Percentiles rank a stretch among this genome's conserved stretches.
phyloP scores from a whole-genome alignment of 1,284 basidiomycete species.

The Neolentinus lepideus region DNA sequence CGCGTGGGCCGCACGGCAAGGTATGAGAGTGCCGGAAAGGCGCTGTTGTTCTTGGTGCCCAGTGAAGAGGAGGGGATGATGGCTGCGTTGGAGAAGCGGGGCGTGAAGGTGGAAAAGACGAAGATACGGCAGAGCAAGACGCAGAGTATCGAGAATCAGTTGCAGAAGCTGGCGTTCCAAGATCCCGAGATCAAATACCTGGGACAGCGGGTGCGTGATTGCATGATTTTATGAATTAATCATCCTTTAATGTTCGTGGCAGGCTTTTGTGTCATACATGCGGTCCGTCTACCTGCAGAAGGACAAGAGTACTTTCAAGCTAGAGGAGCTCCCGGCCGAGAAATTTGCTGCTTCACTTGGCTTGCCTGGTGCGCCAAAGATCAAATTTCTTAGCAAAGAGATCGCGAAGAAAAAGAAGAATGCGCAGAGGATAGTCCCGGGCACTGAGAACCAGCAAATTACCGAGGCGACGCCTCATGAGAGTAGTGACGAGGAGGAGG shows the following conservation, averaged over 20 bases:
- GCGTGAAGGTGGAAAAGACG: conserved; percentile 75
- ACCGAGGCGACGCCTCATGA: conserved; percentile 22
- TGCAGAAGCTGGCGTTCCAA: conserved; percentile 92
- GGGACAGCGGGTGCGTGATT: conserved; percentile 72
- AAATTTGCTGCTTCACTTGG: conserved; percentile 88
- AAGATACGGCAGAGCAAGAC: conserved; percentile 91
- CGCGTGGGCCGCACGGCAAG: conserved; percentile 94
- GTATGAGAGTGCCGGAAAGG: conserved; percentile 88
- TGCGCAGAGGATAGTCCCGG: conserved; percentile 35
- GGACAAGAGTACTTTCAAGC: conserved; percentile 89
- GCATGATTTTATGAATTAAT: conserved; percentile 4
- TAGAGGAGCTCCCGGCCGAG: conserved; percentile 78
- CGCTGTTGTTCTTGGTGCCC: conserved; percentile 77
- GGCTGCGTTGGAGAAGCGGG: conserved; percentile 64
- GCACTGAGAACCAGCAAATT: conserved; percentile 24
- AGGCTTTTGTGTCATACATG: conserved; percentile 97
- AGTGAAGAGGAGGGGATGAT: conserved; percentile 92
- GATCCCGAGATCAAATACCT: conserved; percentile 98
- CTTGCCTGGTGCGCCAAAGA: conserved; percentile 91
- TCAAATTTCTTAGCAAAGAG: conserved; percentile 82
- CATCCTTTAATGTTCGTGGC: conserved; percentile 5
- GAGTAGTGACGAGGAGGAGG: conserved; percentile 22
- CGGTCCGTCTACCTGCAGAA: conserved; percentile 92
- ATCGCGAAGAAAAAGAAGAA: conserved; percentile 74
- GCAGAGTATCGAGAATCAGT: conserved; percentile 78